These are phyloP conservation scores for Drosera capensis DNA, from an alignment of 148 eudicot genomes.

Conservation along the genomic window DNA sequence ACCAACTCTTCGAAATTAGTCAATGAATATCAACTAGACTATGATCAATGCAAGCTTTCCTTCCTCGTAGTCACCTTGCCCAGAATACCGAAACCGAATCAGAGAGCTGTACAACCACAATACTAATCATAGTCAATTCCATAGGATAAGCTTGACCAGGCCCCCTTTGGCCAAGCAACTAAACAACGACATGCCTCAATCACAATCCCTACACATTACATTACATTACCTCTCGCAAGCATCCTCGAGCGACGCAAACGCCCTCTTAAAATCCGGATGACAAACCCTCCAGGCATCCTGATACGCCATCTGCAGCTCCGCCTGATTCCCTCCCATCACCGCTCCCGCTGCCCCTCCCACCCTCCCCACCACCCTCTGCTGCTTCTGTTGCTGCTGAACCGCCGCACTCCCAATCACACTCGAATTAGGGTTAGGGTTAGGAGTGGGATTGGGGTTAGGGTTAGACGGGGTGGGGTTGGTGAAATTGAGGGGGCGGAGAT, in stretches of 20 bases:
- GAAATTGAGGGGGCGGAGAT: constrained; percentile 37
- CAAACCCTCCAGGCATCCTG: constrained; percentile 94
- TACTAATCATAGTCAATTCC: too few relatives aligned
- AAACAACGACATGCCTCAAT: too few relatives aligned
- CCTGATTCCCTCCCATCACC: constrained; percentile 27
- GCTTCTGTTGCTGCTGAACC: constrained; percentile 17
- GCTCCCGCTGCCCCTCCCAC: constrained; percentile 2
- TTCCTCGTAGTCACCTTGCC: too few relatives aligned
- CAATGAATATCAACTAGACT: too few relatives aligned
- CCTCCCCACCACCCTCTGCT: constrained; percentile 10
- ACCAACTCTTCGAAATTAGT: too few relatives aligned
- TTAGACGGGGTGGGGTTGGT: constrained; percentile 17
- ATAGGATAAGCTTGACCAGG: too few relatives aligned
- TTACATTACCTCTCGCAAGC: constrained; percentile 97
- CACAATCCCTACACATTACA: too few relatives aligned
- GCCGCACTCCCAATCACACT: constrained; percentile 14
- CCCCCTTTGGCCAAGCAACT: too few relatives aligned
- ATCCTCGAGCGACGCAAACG: constrained; percentile 80
- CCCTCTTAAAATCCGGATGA: constrained; percentile 77
- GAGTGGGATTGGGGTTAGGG: constrained; percentile 17
- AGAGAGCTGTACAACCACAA: too few relatives aligned
- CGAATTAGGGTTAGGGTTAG: constrained; percentile 20
- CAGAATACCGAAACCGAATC: too few relatives aligned
- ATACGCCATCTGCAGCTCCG: constrained; percentile 74
- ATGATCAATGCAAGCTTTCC: too few relatives aligned